phyloP scores from a whole-genome alignment of 164 flowering plant species.

The Dillenia turbinata region DNA sequence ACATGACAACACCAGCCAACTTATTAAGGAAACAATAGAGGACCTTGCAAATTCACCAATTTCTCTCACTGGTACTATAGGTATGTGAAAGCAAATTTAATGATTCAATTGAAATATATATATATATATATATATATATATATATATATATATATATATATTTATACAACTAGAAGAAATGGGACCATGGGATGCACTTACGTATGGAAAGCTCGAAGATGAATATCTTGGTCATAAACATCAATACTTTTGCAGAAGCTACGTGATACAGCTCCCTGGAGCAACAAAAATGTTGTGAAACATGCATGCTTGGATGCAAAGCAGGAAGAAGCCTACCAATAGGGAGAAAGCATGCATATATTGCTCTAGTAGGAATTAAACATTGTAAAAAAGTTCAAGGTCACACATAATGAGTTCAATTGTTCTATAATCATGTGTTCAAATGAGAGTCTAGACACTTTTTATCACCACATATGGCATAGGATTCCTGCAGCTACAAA shows the following conservation, averaged over 20 bases:
- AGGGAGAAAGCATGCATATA: too few species aligned
- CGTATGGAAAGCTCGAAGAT: constrained; percentile 62
- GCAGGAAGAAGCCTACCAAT: background rate
- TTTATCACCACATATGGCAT: too few species aligned
- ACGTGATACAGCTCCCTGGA: constrained; percentile 76
- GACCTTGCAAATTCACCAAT: too few species aligned
- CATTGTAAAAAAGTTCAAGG: too few species aligned
- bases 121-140: background rate
- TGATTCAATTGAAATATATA: background rate
- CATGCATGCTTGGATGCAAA: background rate
- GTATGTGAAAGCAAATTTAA: background rate
- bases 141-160: background rate
- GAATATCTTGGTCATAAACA: constrained; percentile 84
- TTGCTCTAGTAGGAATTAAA: too few species aligned
- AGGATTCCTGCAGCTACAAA: too few species aligned
- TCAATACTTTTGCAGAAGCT: constrained; percentile 77
- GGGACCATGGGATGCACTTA: constrained; percentile 28
- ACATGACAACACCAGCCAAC: too few species aligned
- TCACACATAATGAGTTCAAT: too few species aligned
- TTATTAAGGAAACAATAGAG: too few species aligned
- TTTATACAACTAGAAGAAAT: background rate
- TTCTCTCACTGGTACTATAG: background rate
- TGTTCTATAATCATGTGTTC: too few species aligned
- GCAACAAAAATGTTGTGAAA: background rate
- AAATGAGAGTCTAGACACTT: too few species aligned